Percentiles rank a stretch among this genome's conserved stretches.
Evolutionary conservation across 1,284 basidiomycete genomes (phyloP).

Genomic region (Anthracocystis panici-leucophaei): DNA sequence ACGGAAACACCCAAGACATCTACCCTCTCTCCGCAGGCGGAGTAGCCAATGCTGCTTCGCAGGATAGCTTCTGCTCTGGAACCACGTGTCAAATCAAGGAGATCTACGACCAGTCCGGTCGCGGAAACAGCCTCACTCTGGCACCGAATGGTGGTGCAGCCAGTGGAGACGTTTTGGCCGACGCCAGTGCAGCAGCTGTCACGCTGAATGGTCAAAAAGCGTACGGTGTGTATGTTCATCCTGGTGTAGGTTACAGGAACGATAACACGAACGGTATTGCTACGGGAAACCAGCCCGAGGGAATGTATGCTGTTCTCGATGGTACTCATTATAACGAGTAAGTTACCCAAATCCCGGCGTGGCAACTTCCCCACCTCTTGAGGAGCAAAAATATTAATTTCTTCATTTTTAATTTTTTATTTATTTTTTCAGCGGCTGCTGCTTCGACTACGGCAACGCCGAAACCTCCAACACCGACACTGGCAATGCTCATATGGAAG

Average conservation of each 20-base stretch:
- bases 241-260: conserved; percentile 31
- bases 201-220: conserved; percentile 23
- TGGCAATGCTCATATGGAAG: conserved; percentile 25
- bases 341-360: background rate
- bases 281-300: conserved; percentile 35
- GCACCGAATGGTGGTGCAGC: conserved; percentile 25
- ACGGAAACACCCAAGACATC: conserved; percentile 7
- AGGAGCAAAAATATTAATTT: background rate
- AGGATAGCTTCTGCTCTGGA: conserved; percentile 26
- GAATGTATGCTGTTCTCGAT: conserved; percentile 31
- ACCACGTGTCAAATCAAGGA: conserved; percentile 24
- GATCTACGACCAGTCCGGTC: conserved; percentile 37
- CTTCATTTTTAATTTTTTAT: background rate
- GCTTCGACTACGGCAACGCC: conserved; percentile 42
- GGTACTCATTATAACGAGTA: conserved; percentile 18
- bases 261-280: conserved; percentile 39
- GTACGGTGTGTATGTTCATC: conserved; percentile 27
- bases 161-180: conserved; percentile 12
- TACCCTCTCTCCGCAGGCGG: conserved; percentile 17
- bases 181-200: conserved; percentile 18
- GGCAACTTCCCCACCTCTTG: too few species aligned
- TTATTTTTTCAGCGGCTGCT: conserved; percentile 5
- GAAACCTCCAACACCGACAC: conserved; percentile 27
- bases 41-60: conserved; percentile 28
- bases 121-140: conserved; percentile 22